Evolutionary conservation across 805 yeast genomes (phyloP), one percentile per base, ranked within the genome.

Genomic region (Saccharomycopsis synnaedendra): DNA sequence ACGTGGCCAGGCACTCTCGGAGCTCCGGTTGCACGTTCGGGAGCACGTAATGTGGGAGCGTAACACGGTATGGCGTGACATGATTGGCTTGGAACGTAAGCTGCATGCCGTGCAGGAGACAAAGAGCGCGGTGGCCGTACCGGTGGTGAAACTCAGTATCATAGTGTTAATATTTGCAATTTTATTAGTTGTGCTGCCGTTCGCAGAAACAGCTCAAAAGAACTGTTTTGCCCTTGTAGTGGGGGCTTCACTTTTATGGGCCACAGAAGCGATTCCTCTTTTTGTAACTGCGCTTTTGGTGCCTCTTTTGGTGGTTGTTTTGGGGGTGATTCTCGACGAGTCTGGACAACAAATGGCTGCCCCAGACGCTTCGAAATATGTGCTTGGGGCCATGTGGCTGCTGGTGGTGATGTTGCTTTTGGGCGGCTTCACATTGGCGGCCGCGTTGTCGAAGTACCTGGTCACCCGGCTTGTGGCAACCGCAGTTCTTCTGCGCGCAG

Each of bases 1-100:
- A 57, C 41, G 53, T 10, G 64, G 58, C 3, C 59, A 57, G 41
- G 84, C 89, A 0, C 67, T 66, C 46, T 57, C 60, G 39, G 77
- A 71, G 63, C 63, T 79, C 40, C 65, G 72, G 46, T 58, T 75
- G 50, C 74, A 77, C 66, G 41, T 42, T 33, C 72, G 97, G 54
- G 98, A 90, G 58, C 95, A 90, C 63, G 85, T 90, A 36, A 96
- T 89, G 19, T 90, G 96, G 94, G 97, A 90, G 65, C 75, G 98
- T 62, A 88, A 88, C 62, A 90, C 97, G 0, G 97, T 90, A 31
- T 90, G 98, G 98, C 81, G 93, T 60, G 97, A 90, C 63, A 81
- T 90, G 82, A 82, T 90, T 60, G 90, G 93, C 28, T 65, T 89
- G 57, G 96, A 89, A 61, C 75, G 96, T 56, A 85, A 85, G 57